These are phyloP conservation scores for Cystobasidium pallidum DNA, from an alignment of 1,284 basidiomycete species.

Conservation along the genomic window DNA sequence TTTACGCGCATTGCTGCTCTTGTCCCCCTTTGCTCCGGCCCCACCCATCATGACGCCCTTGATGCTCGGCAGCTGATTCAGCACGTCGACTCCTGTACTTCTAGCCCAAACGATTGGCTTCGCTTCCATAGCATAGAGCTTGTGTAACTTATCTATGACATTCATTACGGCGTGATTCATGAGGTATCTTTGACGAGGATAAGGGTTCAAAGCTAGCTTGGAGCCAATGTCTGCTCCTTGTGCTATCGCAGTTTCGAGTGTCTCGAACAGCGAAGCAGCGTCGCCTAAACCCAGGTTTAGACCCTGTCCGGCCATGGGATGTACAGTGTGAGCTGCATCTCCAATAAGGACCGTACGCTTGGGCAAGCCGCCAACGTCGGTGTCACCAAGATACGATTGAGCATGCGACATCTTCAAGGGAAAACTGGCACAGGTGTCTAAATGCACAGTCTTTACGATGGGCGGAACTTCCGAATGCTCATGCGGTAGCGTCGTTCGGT, in stretches of 20 bases:
- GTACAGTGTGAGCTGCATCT: constrained; percentile 93
- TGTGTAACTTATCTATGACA: constrained; percentile 83
- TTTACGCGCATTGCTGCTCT: neutral
- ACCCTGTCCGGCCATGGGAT: constrained; percentile 97
- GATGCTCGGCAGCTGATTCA: constrained; percentile 81
- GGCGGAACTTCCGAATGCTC: constrained; percentile 75
- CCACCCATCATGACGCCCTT: constrained; percentile 80
- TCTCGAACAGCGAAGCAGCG: constrained; percentile 69
- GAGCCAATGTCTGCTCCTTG: constrained; percentile 83
- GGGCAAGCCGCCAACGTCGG: constrained; percentile 61
- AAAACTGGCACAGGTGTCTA: constrained; percentile 82
- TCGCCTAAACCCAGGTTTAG: constrained; percentile 91
- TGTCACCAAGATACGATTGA: constrained; percentile 77
- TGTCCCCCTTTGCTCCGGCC: constrained; percentile 63
- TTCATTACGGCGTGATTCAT: constrained; percentile 82
- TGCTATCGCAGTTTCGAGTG: constrained; percentile 61
- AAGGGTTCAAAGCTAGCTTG: constrained; percentile 72
- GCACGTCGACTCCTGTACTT: constrained; percentile 80
- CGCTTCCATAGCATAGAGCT: constrained; percentile 71
- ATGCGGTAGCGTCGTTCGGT: constrained; percentile 56
- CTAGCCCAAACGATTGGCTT: constrained; percentile 79
- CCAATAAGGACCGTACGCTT: constrained; percentile 83
- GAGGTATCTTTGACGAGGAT: constrained; percentile 77
- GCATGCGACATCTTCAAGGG: constrained; percentile 86
- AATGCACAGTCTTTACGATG: constrained; percentile 70